phyloP scores from a whole-genome alignment of 495 filamentous ascomycete genomes.

The Aspergillus kassunensis region DNA sequence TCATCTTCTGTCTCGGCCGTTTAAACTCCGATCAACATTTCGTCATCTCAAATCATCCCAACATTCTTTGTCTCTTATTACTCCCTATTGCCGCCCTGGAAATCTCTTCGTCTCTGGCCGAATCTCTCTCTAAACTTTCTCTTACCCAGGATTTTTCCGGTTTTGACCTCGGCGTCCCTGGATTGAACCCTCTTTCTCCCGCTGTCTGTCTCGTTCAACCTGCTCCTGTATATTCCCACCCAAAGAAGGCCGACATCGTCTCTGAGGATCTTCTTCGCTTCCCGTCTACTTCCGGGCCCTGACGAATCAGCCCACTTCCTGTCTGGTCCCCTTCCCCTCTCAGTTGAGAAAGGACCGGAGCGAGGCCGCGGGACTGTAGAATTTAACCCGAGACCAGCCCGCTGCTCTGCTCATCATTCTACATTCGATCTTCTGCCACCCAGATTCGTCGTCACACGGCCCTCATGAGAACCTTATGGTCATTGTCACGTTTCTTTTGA shows the following conservation, averaged over 20 bases:
- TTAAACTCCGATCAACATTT: not conserved
- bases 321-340: not conserved
- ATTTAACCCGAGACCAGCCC: conserved; percentile 1
- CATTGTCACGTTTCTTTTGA: no score
- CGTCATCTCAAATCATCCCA: not conserved
- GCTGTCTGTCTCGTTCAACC: conserved; percentile 1
- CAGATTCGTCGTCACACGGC: not conserved
- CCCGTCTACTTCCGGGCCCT: not conserved
- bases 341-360: not conserved
- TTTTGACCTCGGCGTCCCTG: not conserved
- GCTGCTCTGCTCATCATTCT: not conserved
- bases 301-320: not conserved
- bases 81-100: not conserved
- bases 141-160: not conserved
- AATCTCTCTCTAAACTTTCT: not conserved
- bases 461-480: no score
- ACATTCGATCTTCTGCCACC: not conserved
- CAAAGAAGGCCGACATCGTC: not conserved
- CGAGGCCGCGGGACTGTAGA: conserved; percentile 3
- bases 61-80: not conserved
- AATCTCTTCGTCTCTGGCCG: not conserved
- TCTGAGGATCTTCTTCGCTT: not conserved
- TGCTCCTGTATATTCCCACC: conserved; percentile 7
- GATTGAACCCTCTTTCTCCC: not conserved
- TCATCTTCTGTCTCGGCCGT: not conserved